Base-by-base conservation (phyloP, 1,139 yeast species). In the Cylindricascospora bacillispora region DNA sequence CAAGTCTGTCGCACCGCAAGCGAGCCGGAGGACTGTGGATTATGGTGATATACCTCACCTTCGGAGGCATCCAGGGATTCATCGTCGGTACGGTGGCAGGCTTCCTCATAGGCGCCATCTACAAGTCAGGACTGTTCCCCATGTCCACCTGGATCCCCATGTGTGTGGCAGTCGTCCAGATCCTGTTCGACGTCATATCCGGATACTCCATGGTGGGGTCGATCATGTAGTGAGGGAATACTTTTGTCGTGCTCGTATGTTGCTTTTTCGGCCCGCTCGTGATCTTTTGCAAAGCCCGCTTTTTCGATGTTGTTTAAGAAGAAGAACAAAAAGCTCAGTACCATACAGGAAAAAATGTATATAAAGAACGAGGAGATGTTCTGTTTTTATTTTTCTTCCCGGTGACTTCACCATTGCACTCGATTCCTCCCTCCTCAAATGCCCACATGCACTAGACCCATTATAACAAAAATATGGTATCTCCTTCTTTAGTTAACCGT, bases 111-210 rank as follows among this genome's bases (percentile, higher is more conserved):
- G 70, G 69, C 2, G 81, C 85, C 2, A 67, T 83, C 4, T 85
- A 85, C 55, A 63, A 67, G 33, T 76, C 94, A 0, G 94, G 85
- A 0, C 60, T 73, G 10, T 69, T 85, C 49, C 69, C 80, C 15
- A 80, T 86, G 89, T 77, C 93, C 17, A 80, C 95, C 0, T 86
- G 97, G 97, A 72, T 85, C 7, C 97, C 97, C 1, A 65, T 85
- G 43, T 69, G 78, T 29, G 81, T 89, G 73, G 89, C 75, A 0
- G 58, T 79, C 4, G 67, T 77, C 3, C 74, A 72, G 44, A 65
- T 80, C 10, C 47, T 83, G 28, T 79, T 68, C 52, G 72, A 77
- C 52, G 66, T 80, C 19, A 60, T 77, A 25, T 65, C 75, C 6
- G 68, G 85, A 19, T 85, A 79, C 41, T 62, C 75, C 1, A 58